Evolutionary conservation across 305 asterid genomes (phyloP).

Genomic region (Withania somnifera): DNA sequence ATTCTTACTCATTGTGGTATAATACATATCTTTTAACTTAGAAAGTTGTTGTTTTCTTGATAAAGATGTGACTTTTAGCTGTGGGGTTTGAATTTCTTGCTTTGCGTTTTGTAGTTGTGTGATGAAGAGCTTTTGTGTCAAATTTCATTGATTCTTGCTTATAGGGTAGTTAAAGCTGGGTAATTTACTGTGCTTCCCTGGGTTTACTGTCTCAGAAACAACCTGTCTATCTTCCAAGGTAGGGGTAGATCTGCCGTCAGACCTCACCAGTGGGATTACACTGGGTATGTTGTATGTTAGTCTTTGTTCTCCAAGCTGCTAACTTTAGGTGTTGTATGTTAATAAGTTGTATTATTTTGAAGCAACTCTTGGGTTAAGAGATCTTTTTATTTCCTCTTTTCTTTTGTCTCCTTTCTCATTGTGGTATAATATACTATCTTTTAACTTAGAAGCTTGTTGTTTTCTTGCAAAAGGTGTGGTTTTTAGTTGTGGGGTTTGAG

Average conservation of each 20-base stretch:
- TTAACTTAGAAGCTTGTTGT: not conserved
- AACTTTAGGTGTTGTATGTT: not conserved
- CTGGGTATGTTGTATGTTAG: not conserved
- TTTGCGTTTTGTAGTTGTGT: not conserved
- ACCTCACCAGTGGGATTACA: not conserved
- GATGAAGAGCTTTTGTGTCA: not conserved
- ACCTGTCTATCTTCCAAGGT: not conserved
- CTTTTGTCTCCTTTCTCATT: not conserved
- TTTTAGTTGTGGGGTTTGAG: not conserved
- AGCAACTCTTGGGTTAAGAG: not conserved
- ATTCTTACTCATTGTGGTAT: conserved; percentile 40
- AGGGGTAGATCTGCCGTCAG: not conserved
- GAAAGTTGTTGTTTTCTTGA: not conserved
- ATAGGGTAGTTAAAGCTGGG: not conserved
- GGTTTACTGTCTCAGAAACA: not conserved
- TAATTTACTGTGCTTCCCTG: not conserved
- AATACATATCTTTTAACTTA: not conserved
- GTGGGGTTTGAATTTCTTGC: conserved; percentile 16
- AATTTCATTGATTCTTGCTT: not conserved
- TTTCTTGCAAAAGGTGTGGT: not conserved
- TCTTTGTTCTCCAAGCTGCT: not conserved
- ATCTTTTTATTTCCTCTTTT: not conserved
- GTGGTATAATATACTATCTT: not conserved
- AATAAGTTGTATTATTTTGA: not conserved
- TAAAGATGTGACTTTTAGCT: not conserved